Base-by-base conservation (phyloP, 805 yeast genomes). In the Starmerella geochares region DNA sequence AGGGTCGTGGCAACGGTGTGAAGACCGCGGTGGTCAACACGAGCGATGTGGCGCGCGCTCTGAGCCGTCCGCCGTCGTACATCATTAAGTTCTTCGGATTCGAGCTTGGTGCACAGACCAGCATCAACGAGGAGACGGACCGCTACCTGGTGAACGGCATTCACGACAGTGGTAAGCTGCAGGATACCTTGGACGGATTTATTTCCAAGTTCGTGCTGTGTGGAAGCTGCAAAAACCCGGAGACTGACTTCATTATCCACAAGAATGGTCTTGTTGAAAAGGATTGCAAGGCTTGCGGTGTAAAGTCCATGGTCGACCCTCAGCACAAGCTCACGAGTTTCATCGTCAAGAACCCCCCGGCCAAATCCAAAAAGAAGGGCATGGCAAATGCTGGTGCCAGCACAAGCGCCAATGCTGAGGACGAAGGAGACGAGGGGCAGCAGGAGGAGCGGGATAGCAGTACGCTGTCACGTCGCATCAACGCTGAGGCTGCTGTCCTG, bases 1-100 rank as follows among this genome's bases (percentile, higher is more conserved):
- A 92, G 73, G 98, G 98, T 69, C 79, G 95, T 67, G 98, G 98
- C 73, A 92, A 92, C 72, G 98, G 98, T 80, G 92, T 92, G 71
- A 88, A 87, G 68, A 92, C 98, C 21, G 94, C 90, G 49, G 81
- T 92, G 50, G 78, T 86, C 58, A 92, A 92, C 70, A 79, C 86
- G 49, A 72, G 83, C 35, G 97, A 92, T 64, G 96, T 92, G 54
- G 94, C 96, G 36, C 79, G 95, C 62, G 94, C 97, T 20, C 75
- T 92, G 57, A 85, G 84, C 59, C 81, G 98, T 70, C 97, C 98
- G 29, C 80, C 96, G 32, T 71, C 90, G 29, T 92, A 92, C 65
- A 79, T 92, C 55, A 80, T 92, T 68, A 92, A 92, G 72, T 92
- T 79, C 69, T 92, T 92, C 66, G 98, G 98, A 37, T 84, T 83